These are phyloP conservation scores for Hypoxylon cercidicola DNA, from an alignment of 495 filamentous ascomycete species.

Conservation along the genomic window DNA sequence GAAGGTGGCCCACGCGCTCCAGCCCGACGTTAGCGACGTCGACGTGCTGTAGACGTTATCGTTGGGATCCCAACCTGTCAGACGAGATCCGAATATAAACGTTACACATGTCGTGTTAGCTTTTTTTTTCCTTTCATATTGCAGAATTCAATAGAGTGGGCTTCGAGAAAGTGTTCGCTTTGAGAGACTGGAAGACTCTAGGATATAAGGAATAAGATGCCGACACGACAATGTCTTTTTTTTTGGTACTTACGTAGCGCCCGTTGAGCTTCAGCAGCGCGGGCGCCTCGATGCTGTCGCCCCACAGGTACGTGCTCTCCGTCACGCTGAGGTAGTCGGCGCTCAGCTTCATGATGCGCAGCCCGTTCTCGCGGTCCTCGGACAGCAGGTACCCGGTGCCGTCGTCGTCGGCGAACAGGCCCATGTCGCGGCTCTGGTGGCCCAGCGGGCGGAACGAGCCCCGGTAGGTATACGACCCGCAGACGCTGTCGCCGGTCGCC, in stretches of 20 bases:
- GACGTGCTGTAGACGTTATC: conserved; percentile 65
- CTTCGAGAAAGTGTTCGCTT: too few relatives aligned
- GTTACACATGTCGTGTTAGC: too few relatives aligned
- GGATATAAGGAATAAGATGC: too few relatives aligned
- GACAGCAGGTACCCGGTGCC: conserved; percentile 70
- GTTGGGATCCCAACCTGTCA: conserved; percentile 65
- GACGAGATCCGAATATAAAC: conserved; percentile 53
- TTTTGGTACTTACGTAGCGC: too few relatives aligned
- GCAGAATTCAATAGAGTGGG: too few relatives aligned
- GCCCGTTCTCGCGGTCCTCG: conserved; percentile 68
- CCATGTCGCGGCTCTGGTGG: conserved; percentile 68
- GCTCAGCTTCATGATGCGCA: conserved; percentile 60
- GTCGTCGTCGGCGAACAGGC: conserved; percentile 69
- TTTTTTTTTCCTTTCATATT: too few relatives aligned
- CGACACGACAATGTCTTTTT: too few relatives aligned
- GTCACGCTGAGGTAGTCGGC: conserved; percentile 61
- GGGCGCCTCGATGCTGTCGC: conserved; percentile 57
- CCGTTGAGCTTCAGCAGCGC: conserved; percentile 53
- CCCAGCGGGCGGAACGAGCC: conserved; percentile 59
- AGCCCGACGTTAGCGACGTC: conserved; percentile 57
- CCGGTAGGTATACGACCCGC: conserved; percentile 62
- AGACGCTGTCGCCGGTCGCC: conserved; percentile 66
- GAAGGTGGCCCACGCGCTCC: conserved; percentile 69
- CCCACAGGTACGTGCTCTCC: conserved; percentile 60
- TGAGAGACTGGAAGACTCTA: too few relatives aligned